A percentile compares a stretch with the other conserved stretches of the same genome.
Conservation (phyloP, 176 grass and related monocot species). For the Olyra latifolia region DNA sequence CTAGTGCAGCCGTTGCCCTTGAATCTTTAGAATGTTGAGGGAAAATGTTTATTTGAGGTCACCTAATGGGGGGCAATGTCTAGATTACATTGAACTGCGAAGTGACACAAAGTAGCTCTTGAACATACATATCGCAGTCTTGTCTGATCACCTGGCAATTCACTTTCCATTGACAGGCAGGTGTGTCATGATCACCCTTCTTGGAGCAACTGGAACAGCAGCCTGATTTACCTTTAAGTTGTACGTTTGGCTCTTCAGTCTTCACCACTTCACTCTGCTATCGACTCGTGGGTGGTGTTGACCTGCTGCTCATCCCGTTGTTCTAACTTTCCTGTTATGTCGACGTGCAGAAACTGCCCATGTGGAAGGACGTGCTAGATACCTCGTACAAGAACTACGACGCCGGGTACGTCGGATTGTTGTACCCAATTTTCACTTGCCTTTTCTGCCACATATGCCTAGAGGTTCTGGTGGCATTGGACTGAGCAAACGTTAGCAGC, state of each 20-base stretch:
- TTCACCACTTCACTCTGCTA: conserved; percentile 10
- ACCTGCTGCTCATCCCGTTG: neutral
- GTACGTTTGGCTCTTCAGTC: conserved; percentile 22
- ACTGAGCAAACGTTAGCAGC: neutral
- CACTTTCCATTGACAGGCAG: neutral
- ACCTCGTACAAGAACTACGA: neutral
- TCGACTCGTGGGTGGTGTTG: neutral
- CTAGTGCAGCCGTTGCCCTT: neutral
- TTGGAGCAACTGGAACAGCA: neutral
- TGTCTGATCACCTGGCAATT: neutral
- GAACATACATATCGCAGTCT: neutral
- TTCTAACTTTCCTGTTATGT: neutral
- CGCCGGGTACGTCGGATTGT: neutral
- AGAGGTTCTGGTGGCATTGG: neutral
- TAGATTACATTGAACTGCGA: neutral
- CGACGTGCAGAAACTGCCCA: neutral
- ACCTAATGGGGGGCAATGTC: no score
- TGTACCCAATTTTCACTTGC: conserved; percentile 9
- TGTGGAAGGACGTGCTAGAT: neutral
- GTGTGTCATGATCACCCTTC: neutral
- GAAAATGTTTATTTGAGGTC: neutral
- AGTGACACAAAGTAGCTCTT: neutral
- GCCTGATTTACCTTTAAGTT: neutral
- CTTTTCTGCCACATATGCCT: neutral
- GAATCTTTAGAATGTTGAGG: neutral